Base-by-base conservation (phyloP, 164 flowering plant species). In the Warburgia ugandensis region DNA sequence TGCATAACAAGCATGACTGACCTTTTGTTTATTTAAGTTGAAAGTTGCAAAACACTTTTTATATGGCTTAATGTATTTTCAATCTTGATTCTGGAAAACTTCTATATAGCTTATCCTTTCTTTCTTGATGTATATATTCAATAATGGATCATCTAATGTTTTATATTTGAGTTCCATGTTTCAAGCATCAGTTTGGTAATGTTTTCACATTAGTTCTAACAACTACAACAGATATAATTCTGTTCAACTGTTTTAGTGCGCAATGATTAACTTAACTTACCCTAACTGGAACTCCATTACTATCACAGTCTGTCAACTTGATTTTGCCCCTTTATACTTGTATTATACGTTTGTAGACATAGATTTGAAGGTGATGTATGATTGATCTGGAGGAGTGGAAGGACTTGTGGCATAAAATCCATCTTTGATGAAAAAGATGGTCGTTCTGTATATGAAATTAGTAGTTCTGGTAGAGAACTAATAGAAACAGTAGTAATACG, bases 311-410 rank as follows among this genome's bases (percentile, higher is more conserved):
- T 31, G 11, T 5, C 35, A 5, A 5, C 7, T 31, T 11, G 35
- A 31, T 31, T 28, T 50, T n/a, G n/a, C 45, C 27, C 3, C 26
- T 28, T 32, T 45, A 27, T 29, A 29, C 45, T 45, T 26, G 5
- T 46, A 6, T 16, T 65, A 77, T 81, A 77, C 86, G 36, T 65
- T 77, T 45, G 20, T 10, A 33, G 83, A 76, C 13, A 86, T 77
- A 40, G 94, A 82, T 60, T 35, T 42, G n/a, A 81, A 20, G 77
- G 73, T 48, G 89, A 84, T 57, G 86, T 16, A 78, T 39, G 72
- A 84, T 84, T 31, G 84, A 80, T 55, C 29, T 8, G 38, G 79
- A 78, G 48, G 89, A 84, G 54, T 84, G 94, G 94, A 76, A 68
- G 53, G 74, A 66, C 89, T 89, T n/a, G n/a, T n/a, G n/a, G n/a